Percentiles rank a stretch among this genome's conserved stretches.
Evolutionary conservation across 1,284 basidiomycete genomes (phyloP).

Genomic region (Crocinoboletus sp.): DNA sequence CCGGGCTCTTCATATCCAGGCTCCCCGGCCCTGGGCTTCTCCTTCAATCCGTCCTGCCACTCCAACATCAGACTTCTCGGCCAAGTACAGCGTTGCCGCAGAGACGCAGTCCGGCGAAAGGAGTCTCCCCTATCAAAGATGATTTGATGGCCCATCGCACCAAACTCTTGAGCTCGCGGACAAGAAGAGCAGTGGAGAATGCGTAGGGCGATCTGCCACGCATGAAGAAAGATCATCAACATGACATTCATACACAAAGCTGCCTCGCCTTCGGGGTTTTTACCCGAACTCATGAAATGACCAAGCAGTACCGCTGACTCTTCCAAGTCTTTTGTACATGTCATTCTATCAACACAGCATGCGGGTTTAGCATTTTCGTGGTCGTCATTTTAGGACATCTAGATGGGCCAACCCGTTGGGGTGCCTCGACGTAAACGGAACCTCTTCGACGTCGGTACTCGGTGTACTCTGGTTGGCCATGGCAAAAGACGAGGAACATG

Average conservation of each 20-base stretch:
- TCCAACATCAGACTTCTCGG: neutral
- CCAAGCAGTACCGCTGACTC: neutral
- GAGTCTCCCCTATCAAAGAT: neutral
- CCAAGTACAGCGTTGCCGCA: conserved; percentile 5
- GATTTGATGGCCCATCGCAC: neutral
- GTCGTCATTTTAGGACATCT: neutral
- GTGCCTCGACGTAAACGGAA: too few relatives aligned
- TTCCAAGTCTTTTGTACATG: neutral
- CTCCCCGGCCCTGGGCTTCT: conserved; percentile 11
- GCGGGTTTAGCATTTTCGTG: neutral
- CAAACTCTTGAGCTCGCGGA: neutral
- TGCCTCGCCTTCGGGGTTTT: conserved; percentile 1
- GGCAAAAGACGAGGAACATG: neutral
- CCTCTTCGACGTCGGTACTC: neutral
- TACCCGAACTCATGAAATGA: neutral
- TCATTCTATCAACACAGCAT: neutral
- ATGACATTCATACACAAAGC: neutral
- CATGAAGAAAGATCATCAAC: conserved; percentile 15
- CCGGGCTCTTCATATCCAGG: conserved; percentile 14
- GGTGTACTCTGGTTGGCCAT: neutral
- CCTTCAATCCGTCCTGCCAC: neutral
- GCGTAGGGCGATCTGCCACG: conserved; percentile 16
- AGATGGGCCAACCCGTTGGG: too few relatives aligned
- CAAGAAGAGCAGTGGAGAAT: neutral
- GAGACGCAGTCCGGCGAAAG: neutral